Percentiles rank a stretch among this genome's conserved stretches.
Evolutionary conservation across 306 rosid species (phyloP).

Genomic region (Trifolium subterraneum): DNA sequence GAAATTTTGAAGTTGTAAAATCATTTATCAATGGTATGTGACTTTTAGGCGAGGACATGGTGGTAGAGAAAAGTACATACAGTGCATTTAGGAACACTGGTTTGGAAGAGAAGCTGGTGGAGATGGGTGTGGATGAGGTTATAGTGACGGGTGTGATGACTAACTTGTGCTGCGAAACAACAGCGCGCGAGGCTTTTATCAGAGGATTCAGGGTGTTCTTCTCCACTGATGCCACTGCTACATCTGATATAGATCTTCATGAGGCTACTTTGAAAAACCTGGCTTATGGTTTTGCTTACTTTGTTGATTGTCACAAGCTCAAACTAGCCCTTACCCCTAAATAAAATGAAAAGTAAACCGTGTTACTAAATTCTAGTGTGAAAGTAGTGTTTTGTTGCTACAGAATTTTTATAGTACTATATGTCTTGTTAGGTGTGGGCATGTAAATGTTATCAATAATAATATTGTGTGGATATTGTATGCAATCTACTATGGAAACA

Average conservation of each 20-base stretch:
- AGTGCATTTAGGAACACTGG: constrained; percentile 58
- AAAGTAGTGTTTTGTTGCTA: background rate
- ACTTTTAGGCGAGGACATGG: constrained; percentile 37
- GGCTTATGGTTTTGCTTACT: constrained; percentile 77
- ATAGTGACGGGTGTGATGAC: constrained; percentile 78
- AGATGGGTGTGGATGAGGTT: constrained; percentile 69
- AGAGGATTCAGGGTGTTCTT: constrained; percentile 76
- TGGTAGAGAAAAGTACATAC: constrained; percentile 67
- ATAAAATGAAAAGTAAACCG: background rate
- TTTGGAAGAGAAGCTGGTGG: constrained; percentile 57
- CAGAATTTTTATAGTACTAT: background rate
- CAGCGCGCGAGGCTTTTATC: constrained; percentile 73
- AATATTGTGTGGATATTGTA: no score
- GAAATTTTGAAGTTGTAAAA: no score
- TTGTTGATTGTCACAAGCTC: constrained; percentile 60
- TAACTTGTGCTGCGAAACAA: constrained; percentile 80
- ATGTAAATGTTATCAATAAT: background rate
- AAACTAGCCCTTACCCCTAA: background rate
- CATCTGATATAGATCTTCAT: constrained; percentile 59
- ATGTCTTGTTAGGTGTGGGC: background rate
- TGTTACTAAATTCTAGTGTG: background rate
- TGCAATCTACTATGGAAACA: no score
- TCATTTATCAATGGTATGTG: background rate
- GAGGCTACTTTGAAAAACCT: constrained; percentile 73
- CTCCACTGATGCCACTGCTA: constrained; percentile 72